Evolutionary conservation across 306 rosid species (phyloP), one percentile per base, ranked within the genome.

Genomic region (Corylus avellana): DNA sequence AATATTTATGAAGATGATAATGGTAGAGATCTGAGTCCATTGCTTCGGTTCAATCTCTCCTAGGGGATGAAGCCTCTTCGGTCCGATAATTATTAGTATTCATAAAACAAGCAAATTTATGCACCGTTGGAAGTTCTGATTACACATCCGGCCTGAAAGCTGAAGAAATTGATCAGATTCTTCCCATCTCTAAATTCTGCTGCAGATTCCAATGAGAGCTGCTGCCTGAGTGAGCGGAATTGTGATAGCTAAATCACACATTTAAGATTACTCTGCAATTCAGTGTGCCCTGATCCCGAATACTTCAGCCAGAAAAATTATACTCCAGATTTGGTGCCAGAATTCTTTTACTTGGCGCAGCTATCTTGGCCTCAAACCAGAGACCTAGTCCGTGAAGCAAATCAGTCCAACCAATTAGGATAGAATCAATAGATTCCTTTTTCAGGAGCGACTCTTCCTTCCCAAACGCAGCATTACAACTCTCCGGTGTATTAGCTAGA

Each of bases 21-120:
- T 53, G 66, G 49, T 0, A 62, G 54, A 57, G 16, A 22, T 61
- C 4, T 42, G 47, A 59, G 6, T 55, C 10, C 70, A 54, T 32
- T 64, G 37, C 14, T 27, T 74, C 47, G 14, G 20, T 17, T 81
- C 68, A 78, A 86, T 39, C 85, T 78, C 49, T 81, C 55, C 58
- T n/a, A 73, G 83, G 91, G 91, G 82, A 90, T 88, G 92, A 85
- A 88, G 89, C 92, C 67, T 12, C 67, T 75, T 54, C 50, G 96
- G 96, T 91, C 92, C 96, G 88, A 76, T 44, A 61, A 39, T 67
- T 67, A 18, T 55, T 73, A 56, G 76, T 70, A 49, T 56, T 32
- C 76, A 50, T 29, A 18, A 10, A 67, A 59, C 20, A 75, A 46
- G 59, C 13, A 69, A 46, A 18, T 17, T 6, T 64, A 64, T 37